Conservation (phyloP, 2,329 filamentous ascomycete species). For the Cordyceps pruinosa region DNA sequence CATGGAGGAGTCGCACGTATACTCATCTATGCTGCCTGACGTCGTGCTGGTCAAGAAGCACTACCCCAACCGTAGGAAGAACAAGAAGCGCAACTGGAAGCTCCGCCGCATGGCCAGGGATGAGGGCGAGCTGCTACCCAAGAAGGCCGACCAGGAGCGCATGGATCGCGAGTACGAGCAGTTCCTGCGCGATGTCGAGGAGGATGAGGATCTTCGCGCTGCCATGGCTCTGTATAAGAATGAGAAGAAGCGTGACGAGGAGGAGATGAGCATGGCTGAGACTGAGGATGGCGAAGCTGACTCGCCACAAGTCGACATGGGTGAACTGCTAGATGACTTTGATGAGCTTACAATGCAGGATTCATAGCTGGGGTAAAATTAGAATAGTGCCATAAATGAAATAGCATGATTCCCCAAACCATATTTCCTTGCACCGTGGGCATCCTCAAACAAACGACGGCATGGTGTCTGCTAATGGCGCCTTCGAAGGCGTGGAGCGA, state of each 20-base stretch:
- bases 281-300: constrained; percentile 58
- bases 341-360: constrained; percentile 75
- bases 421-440: neutral
- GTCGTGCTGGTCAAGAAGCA: constrained; percentile 96
- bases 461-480: constrained; percentile 24
- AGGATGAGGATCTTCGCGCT: constrained; percentile 79
- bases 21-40: constrained; percentile 75
- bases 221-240: constrained; percentile 84
- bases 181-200: constrained; percentile 95
- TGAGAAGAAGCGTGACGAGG: constrained; percentile 44
- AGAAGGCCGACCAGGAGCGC: constrained; percentile 79
- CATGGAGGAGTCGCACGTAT: constrained; percentile 69
- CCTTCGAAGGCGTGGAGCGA: constrained; percentile 15
- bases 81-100: constrained; percentile 78
- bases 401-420: constrained; percentile 12
- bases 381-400: constrained; percentile 16
- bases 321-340: constrained; percentile 85
- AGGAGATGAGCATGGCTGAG: constrained; percentile 62
- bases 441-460: constrained; percentile 29
- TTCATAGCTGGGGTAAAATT: constrained; percentile 19
- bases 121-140: constrained; percentile 77
- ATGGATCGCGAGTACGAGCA: constrained; percentile 93
- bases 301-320: constrained; percentile 65
- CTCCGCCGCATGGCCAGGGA: constrained; percentile 90
- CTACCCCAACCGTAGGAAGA: constrained; percentile 80